Evolutionary conservation across 768 basidiomycete species (phyloP), one percentile per base, ranked within the genome.

Genomic region (Russula sp.): DNA sequence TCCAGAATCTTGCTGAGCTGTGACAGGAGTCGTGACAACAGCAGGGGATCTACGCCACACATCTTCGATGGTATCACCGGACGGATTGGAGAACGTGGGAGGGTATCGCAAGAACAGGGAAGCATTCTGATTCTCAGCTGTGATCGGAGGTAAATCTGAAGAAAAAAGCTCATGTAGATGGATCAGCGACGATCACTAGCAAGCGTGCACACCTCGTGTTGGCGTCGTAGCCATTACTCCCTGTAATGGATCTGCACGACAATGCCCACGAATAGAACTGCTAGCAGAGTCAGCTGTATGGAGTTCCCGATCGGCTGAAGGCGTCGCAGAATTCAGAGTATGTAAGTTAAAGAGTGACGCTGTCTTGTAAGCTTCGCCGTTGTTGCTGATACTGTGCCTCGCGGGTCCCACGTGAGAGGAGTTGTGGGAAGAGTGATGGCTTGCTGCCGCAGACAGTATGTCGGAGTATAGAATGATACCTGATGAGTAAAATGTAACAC

Each of bases 141-240:
- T 20, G 47, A 54, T 53, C 52, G 47, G 46, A 52, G 52, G 58
- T 25, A 58, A 59, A 59, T 57, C 54, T 61, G 22, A 4, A 58
- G 45, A 59, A 38, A 11, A 48, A 45, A 50, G 47, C 29, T 54
- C 41, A 50, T 57, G 42, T 45, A 57, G 51, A 54, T 39, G 60
- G n/a, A n/a, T n/a, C 6, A n/a, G 9, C 38, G 18, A n/a, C 42
- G 16, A 43, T 7, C 42, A 43, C 18, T 18, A 43, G 42, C 7
- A 43, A 43, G 3, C n/a, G 5, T n/a, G 10, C 5, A 6, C 7
- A n/a, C n/a, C n/a, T n/a, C n/a, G n/a, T n/a, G n/a, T n/a, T n/a
- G n/a, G n/a, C n/a, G n/a, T n/a, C n/a, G n/a, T n/a, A n/a, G n/a
- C n/a, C n/a, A n/a, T n/a, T n/a, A n/a, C n/a, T n/a, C n/a, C n/a